Evolutionary conservation across 805 yeast genomes (phyloP).

Genomic region (Candida maltosa): DNA sequence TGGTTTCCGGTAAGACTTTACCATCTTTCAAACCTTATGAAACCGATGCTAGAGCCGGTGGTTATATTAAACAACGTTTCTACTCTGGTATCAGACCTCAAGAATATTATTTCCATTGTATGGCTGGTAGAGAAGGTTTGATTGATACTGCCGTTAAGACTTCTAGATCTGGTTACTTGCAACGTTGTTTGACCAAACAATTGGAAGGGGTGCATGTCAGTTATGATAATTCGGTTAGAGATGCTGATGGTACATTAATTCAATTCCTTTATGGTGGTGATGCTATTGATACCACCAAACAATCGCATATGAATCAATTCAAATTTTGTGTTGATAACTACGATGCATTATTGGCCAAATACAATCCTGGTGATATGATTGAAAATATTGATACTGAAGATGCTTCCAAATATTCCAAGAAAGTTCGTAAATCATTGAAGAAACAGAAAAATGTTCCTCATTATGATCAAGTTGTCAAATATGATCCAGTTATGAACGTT

Average conservation of each 20-base stretch:
- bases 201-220: constrained; percentile 93
- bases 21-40: constrained; percentile 97
- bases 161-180: constrained; percentile 95
- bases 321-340: constrained; percentile 90
- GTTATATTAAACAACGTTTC: constrained; percentile 94
- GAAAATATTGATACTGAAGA: constrained; percentile 80
- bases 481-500: constrained; percentile 84
- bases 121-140: constrained; percentile 99
- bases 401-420: constrained; percentile 79
- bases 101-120: constrained; percentile 98
- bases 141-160: constrained; percentile 99
- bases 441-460: constrained; percentile 65
- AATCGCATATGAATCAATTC: constrained; percentile 90
- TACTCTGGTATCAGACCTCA: constrained; percentile 97
- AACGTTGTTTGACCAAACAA: constrained; percentile 97
- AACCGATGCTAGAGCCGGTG: constrained; percentile 98
- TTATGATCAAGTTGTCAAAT: constrained; percentile 57
- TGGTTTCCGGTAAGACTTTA: constrained; percentile 96
- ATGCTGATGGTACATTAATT: constrained; percentile 88
- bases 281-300: constrained; percentile 89
- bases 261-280: constrained; percentile 99
- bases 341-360: constrained; percentile 79
- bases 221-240: constrained; percentile 94
- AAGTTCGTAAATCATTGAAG: constrained; percentile 66
- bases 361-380: constrained; percentile 72